Evolutionary conservation across 164 flowering plant species (phyloP).

Genomic region (Cinnamomum chago): DNA sequence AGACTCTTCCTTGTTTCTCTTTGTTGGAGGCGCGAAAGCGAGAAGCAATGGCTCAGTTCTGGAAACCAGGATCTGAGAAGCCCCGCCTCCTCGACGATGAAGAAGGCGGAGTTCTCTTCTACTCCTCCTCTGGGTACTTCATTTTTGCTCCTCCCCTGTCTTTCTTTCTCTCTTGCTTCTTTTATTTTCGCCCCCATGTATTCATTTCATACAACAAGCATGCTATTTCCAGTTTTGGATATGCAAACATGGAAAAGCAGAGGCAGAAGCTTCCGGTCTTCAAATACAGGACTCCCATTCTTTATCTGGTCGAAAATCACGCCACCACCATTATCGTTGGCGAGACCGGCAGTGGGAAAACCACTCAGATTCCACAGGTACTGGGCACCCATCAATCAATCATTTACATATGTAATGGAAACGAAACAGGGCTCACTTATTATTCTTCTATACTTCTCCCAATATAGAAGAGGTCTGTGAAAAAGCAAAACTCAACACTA

Average conservation of each 20-base stretch:
- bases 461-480: too few species aligned
- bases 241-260: constrained; percentile 61
- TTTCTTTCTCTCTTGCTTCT: background rate
- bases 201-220: background rate
- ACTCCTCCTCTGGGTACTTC: constrained; percentile 42
- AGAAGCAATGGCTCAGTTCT: constrained; percentile 54
- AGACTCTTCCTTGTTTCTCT: background rate
- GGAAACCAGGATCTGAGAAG: constrained; percentile 89
- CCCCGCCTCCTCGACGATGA: constrained; percentile 86
- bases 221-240: constrained; percentile 40
- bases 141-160: background rate
- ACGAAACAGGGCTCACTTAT: too few species aligned
- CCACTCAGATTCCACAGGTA: constrained; percentile 98
- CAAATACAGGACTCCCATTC: constrained; percentile 71
- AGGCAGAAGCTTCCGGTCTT: constrained; percentile 86
- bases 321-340: constrained; percentile 87
- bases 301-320: constrained; percentile 82
- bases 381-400: background rate
- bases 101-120: constrained; percentile 85
- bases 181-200: background rate
- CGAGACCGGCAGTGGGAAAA: constrained; percentile 96
- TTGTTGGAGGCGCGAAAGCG: background rate
- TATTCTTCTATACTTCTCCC: too few species aligned
- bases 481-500: too few species aligned
- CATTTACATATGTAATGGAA: too few species aligned